Evolutionary conservation across 345 rosid genomes (phyloP).

Genomic region (Gynandropsis gynandra): DNA sequence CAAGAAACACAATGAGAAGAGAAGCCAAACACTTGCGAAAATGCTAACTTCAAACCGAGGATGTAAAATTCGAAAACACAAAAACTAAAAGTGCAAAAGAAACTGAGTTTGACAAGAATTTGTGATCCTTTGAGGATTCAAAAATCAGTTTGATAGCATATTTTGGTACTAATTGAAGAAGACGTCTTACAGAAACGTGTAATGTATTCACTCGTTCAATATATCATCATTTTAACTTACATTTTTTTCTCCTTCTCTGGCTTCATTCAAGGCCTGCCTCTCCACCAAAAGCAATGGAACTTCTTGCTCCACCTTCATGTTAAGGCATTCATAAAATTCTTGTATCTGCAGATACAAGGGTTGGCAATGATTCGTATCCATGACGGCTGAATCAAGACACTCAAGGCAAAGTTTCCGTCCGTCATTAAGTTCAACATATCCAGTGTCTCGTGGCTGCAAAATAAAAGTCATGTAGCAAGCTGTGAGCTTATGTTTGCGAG

Average conservation of each 20-base stretch:
- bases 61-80: too few relatives aligned
- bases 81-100: too few relatives aligned
- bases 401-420: conserved; percentile 93
- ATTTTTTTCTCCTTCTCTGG: conserved; percentile 88
- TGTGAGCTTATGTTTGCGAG: neutral
- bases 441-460: conserved; percentile 61
- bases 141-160: neutral
- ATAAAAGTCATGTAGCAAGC: conserved; percentile 12
- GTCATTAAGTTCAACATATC: conserved; percentile 67
- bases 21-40: conserved; percentile 4
- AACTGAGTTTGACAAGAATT: too few relatives aligned
- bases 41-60: neutral
- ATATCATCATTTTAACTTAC: conserved; percentile 43
- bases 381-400: conserved; percentile 92
- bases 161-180: neutral
- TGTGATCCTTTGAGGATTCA: too few relatives aligned
- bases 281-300: conserved; percentile 92
- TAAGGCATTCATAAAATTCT: conserved; percentile 67
- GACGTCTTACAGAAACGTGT: neutral
- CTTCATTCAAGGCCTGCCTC: conserved; percentile 90
- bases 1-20: conserved; percentile 16
- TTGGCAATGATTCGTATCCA: conserved; percentile 85
- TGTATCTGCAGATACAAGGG: conserved; percentile 75
- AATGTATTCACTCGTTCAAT: too few relatives aligned
- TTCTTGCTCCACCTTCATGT: conserved; percentile 86